Evolutionary conservation across 306 rosid species (phyloP).

Genomic region (Gastrolobium bilobum): DNA sequence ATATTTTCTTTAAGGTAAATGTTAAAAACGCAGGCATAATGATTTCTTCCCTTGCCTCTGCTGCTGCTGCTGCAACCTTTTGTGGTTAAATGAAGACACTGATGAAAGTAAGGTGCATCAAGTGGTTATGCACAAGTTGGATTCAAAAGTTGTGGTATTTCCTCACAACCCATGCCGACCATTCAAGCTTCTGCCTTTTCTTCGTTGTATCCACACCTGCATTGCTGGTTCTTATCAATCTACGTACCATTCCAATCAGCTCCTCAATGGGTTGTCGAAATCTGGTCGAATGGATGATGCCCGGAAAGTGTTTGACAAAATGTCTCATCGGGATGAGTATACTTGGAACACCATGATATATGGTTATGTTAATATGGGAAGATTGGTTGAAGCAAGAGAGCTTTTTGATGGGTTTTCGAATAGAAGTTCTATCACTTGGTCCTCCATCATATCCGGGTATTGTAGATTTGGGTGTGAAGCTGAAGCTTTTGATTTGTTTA

Average conservation of each 20-base stretch:
- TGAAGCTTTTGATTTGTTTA: slow-evolving; percentile 76
- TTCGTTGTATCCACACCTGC: slow-evolving; percentile 38
- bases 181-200: slow-evolving; percentile 36
- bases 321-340: slow-evolving; percentile 73
- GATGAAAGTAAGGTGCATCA: slow-evolving; percentile 27
- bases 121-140: slow-evolving; percentile 59
- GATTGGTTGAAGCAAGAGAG: slow-evolving; percentile 69
- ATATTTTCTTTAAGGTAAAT: no score
- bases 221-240: slow-evolving; percentile 47
- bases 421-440: slow-evolving; percentile 78
- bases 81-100: neutral
- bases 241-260: slow-evolving; percentile 56
- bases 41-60: neutral
- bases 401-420: slow-evolving; percentile 62
- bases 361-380: slow-evolving; percentile 73
- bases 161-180: slow-evolving; percentile 32
- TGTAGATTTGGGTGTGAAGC: slow-evolving; percentile 61
- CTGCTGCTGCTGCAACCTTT: neutral
- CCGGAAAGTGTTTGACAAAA: slow-evolving; percentile 75
- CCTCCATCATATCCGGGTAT: slow-evolving; percentile 81
- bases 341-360: slow-evolving; percentile 85
- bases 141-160: slow-evolving; percentile 43
- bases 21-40: neutral
- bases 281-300: slow-evolving; percentile 74
- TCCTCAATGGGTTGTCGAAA: slow-evolving; percentile 59